Evolutionary conservation across 225 moss, liverwort and hornwort species (phyloP).

Genomic region (Thuidium tamariscinum): DNA sequence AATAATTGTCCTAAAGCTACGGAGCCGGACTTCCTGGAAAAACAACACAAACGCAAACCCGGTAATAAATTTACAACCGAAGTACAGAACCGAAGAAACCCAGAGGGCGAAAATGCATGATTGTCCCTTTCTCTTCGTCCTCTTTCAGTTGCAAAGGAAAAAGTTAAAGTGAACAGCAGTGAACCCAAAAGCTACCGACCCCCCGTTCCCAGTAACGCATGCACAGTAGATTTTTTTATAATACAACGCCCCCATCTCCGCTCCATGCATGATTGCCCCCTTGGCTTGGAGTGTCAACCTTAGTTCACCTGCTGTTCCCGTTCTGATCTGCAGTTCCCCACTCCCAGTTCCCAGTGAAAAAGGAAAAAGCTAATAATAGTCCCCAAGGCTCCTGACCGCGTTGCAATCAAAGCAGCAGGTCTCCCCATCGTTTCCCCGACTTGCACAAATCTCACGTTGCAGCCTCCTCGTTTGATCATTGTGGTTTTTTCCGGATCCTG

Average conservation of each 20-base stretch:
- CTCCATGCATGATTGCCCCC: neutral
- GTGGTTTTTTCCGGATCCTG: neutral
- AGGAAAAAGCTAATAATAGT: neutral
- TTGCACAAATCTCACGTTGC: neutral
- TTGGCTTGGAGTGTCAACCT: neutral
- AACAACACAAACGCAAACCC: neutral
- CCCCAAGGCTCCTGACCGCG: neutral
- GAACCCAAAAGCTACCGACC: neutral
- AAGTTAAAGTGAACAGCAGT: neutral
- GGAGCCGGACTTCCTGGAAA: neutral
- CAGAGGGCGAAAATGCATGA: neutral
- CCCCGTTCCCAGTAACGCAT: neutral
- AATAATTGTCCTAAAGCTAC: neutral
- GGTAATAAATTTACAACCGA: neutral
- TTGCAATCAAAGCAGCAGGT: neutral
- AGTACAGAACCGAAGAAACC: neutral
- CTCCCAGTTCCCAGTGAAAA: neutral
- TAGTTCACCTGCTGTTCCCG: neutral
- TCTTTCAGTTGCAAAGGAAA: neutral
- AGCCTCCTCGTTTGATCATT: neutral
- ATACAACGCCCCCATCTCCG: neutral
- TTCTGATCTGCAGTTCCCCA: neutral
- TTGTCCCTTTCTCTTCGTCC: neutral
- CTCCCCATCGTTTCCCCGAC: neutral
- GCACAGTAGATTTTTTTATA: neutral